A percentile compares a stretch with the other conserved stretches of the same genome.
Conservation (phyloP, 1,284 basidiomycete species). For the Papiliotrema terrestris region DNA sequence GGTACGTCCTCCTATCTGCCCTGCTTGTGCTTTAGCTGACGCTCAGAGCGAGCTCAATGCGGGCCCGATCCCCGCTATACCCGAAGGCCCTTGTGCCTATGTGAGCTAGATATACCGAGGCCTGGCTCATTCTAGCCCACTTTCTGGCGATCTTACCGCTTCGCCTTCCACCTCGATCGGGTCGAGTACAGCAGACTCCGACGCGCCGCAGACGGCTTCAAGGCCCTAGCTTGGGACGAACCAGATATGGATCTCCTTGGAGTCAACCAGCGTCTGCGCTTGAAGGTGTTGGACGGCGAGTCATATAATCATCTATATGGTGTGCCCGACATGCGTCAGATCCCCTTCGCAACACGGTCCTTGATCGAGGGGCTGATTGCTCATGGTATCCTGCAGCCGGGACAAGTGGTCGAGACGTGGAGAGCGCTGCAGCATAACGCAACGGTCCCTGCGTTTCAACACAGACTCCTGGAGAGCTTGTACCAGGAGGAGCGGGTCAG, state of each 20-base stretch:
- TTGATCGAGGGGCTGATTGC: constrained; percentile 47
- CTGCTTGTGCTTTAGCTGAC: constrained; percentile 2
- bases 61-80: constrained; percentile 31
- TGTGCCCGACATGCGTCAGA: constrained; percentile 21
- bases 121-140: constrained; percentile 22
- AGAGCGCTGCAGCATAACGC: constrained; percentile 20
- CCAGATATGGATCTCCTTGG: constrained; percentile 33
- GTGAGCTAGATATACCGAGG: constrained; percentile 16
- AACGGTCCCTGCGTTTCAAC: constrained; percentile 19
- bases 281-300: constrained; percentile 8
- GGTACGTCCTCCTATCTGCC: constrained; percentile 6
- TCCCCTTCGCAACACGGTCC: constrained; percentile 36
- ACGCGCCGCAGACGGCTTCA: constrained; percentile 19
- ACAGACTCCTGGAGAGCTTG: constrained; percentile 39
- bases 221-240: constrained; percentile 24
- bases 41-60: constrained; percentile 30
- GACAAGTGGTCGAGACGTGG: constrained; percentile 22
- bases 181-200: constrained; percentile 12
- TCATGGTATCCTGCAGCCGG: constrained; percentile 36
- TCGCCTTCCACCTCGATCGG: constrained; percentile 25
- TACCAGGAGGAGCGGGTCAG: constrained; percentile 42
- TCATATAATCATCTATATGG: constrained; percentile 12
- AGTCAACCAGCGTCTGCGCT: constrained; percentile 6
- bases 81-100: constrained; percentile 30
- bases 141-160: constrained; percentile 41